Conservation (phyloP, 192 early-diverging fungal genomes). For the Coemansia javaensis region DNA sequence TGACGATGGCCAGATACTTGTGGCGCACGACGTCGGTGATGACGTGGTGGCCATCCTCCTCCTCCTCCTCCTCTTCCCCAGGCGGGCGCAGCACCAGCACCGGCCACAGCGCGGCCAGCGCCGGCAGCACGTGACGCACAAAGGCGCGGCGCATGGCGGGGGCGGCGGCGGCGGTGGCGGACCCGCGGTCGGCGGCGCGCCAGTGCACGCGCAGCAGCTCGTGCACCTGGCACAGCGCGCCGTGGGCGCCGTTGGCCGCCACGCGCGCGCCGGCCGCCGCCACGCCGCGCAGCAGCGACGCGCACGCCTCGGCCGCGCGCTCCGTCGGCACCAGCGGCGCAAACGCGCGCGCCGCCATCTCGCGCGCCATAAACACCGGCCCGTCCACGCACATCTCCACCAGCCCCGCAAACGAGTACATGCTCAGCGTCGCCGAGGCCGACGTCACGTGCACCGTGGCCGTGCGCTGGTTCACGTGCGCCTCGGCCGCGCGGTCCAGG, state of each 20-base stretch:
- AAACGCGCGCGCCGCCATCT: conserved; percentile 79
- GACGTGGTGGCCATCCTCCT: conserved; percentile 5
- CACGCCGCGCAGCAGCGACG: conserved; percentile 51
- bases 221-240: conserved; percentile 66
- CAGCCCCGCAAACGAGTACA: conserved; percentile 50
- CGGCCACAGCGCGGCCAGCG: conserved; percentile 30
- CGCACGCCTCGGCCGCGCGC: conserved; percentile 36
- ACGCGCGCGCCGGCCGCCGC: conserved; percentile 34
- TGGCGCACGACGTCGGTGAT: conserved; percentile 52
- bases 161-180: no score
- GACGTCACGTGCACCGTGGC: conserved; percentile 48
- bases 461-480: conserved; percentile 48
- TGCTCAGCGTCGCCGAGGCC: conserved; percentile 42
- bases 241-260: conserved; percentile 72
- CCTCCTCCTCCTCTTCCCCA: conserved; percentile 2
- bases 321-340: conserved; percentile 68
- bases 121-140: conserved; percentile 45
- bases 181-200: conserved; percentile 51
- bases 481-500: conserved; percentile 34
- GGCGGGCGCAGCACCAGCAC: conserved; percentile 11
- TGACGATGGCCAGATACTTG: conserved; percentile 33
- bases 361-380: conserved; percentile 65
- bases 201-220: conserved; percentile 61
- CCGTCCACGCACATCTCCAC: conserved; percentile 46
- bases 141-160: conserved; percentile 47